Base-by-base conservation (phyloP, 495 filamentous ascomycete species). In the Penicillium desertorum region DNA sequence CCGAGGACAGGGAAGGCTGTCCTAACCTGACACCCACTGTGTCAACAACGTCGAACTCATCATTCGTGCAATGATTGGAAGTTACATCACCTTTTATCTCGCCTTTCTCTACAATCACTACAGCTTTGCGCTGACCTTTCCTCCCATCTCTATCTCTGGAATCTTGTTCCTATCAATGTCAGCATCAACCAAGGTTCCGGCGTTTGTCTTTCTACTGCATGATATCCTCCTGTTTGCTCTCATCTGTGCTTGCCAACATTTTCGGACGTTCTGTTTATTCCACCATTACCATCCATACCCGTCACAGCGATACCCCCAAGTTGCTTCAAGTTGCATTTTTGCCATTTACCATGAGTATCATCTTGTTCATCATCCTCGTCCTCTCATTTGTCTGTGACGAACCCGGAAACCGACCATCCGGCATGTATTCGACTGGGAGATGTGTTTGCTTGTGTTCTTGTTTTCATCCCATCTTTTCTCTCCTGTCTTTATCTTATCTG, bases 1-100 rank as follows among this genome's bases (percentile, higher is more conserved):
- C 64, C 4, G 74, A 76, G 12, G 74, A 73, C 8, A 72, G 64
- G 39, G 67, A 75, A 34, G 60, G 62, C 30, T 77, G 71, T 55
- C 75, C 75, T 12, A 62, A 37, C 27, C 60, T 77, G 51, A 77
- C 75, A 19, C 75, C 75, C 12, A 77, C 73, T 0, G 45, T 75
- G 30, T 77, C 75, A 34, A 65, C 69, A 11, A 62, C 73, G 4
- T 77, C 75, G n/a, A 72, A 65, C 43, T 69, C 73, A 42, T 77
- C 74, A 29, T 64, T 71, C 30, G 37, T 61, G 25, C 64, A 55
- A 56, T 67, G 47, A 68, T 17, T 29, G 27, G 27, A 29, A 36
- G 23, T n/a, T n/a, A 12, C 17, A n/a, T 14, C 45, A 20, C 17
- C 4, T 10, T 27, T 17, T 5, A 20, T 5, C 23, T 29, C 39